phyloP scores from a whole-genome alignment of 2,329 filamentous ascomycete genomes.

The Epichloe elymi region DNA sequence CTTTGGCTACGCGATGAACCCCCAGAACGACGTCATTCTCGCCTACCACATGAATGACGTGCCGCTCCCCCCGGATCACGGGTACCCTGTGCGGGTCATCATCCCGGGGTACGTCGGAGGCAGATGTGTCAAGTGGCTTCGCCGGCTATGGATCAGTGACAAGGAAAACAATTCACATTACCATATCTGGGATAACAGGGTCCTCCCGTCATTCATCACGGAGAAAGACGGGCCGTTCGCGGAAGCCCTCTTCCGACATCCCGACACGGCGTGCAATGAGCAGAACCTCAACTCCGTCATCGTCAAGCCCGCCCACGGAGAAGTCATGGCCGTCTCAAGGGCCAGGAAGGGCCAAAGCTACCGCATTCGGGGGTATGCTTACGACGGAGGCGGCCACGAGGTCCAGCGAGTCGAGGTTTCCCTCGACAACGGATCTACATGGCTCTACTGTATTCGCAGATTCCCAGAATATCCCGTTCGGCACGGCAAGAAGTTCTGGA shows the following conservation, averaged over 20 bases:
- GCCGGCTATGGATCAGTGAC: conserved; percentile 26
- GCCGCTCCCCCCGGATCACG: conserved; percentile 30
- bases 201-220: conserved; percentile 36
- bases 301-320: conserved; percentile 30
- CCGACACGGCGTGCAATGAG: conserved; percentile 33
- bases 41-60: conserved; percentile 28
- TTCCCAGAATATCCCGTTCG: conserved; percentile 34
- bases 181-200: conserved; percentile 29
- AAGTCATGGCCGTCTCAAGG: conserved; percentile 25
- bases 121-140: conserved; percentile 33
- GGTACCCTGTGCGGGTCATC: conserved; percentile 27
- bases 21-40: neutral
- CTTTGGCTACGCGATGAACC: conserved; percentile 25
- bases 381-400: conserved; percentile 35
- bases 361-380: conserved; percentile 18
- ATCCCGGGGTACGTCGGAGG: conserved; percentile 31
- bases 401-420: conserved; percentile 35
- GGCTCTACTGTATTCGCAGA: conserved; percentile 18
- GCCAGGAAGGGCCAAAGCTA: conserved; percentile 27
- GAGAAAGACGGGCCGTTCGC: conserved; percentile 35
- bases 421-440: conserved; percentile 31
- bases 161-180: conserved; percentile 32
- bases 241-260: conserved; percentile 31
- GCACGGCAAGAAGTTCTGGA: conserved; percentile 40
- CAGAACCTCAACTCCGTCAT: conserved; percentile 37